Evolutionary conservation across 1,139 yeast species (phyloP).

Genomic region (Pneumocystis sp.): DNA sequence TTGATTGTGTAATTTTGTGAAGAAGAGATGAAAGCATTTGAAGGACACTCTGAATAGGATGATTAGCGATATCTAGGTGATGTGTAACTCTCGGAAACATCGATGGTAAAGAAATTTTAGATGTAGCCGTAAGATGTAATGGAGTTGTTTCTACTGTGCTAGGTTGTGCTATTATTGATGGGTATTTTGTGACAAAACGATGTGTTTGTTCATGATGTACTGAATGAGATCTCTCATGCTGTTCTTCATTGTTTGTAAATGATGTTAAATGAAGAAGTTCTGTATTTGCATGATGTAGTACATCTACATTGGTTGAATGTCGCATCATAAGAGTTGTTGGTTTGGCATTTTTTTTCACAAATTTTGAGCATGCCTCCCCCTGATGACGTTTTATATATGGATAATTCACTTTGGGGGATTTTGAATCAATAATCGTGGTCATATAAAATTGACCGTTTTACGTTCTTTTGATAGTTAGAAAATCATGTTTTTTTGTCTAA

Average conservation of each 20-base stretch:
- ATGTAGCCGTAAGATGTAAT: neutral
- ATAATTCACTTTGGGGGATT: neutral
- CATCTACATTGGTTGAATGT: neutral
- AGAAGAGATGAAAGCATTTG: conserved; percentile 72
- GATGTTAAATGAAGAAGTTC: neutral
- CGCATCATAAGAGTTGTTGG: neutral
- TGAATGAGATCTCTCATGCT: neutral
- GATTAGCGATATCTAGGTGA: conserved; percentile 57
- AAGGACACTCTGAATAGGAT: conserved; percentile 66
- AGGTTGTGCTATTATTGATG: neutral
- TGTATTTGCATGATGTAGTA: neutral
- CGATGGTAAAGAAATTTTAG: neutral
- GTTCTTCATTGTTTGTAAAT: neutral
- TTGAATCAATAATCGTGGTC: neutral
- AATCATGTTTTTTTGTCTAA: neutral
- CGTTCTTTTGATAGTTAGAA: neutral
- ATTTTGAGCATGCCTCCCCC: neutral
- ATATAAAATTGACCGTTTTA: neutral
- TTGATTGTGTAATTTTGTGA: conserved; percentile 81
- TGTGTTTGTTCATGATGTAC: neutral
- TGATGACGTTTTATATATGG: neutral
- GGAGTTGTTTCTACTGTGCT: neutral
- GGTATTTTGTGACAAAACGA: neutral
- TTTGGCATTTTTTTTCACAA: neutral
- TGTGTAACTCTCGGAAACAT: neutral